Percentiles rank a stretch among this genome's conserved stretches.
phyloP scores from a whole-genome alignment of 2,329 filamentous ascomycete genomes.

The Aspergillus tanneri region DNA sequence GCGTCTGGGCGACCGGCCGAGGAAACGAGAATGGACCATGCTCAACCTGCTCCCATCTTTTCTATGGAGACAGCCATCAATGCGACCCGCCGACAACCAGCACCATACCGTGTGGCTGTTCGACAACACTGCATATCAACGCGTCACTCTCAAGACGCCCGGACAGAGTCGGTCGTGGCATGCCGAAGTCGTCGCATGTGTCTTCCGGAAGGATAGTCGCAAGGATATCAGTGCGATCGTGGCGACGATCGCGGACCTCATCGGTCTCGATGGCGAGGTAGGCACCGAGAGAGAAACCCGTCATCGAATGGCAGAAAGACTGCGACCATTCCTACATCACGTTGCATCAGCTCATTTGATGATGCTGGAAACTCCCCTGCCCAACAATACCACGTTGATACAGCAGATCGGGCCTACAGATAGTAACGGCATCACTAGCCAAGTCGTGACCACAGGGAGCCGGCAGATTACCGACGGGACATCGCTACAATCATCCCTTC shows the following conservation, averaged over 20 bases:
- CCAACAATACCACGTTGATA: slow-evolving; percentile 37
- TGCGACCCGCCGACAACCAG: slow-evolving; percentile 59
- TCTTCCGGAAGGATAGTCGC: slow-evolving; percentile 72
- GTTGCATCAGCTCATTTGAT: slow-evolving; percentile 70
- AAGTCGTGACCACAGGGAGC: slow-evolving; percentile 56
- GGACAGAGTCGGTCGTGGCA: slow-evolving; percentile 59
- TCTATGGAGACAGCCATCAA: slow-evolving; percentile 55
- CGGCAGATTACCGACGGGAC: slow-evolving; percentile 49
- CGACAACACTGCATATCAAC: slow-evolving; percentile 80
- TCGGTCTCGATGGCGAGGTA: slow-evolving; percentile 63
- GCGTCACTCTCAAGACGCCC: slow-evolving; percentile 35
- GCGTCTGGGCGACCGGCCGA: slow-evolving; percentile 10
- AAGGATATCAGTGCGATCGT: slow-evolving; percentile 67
- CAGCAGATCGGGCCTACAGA: slow-evolving; percentile 68
- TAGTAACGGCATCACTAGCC: slow-evolving; percentile 68
- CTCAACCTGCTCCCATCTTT: slow-evolving; percentile 31
- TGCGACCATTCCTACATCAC: slow-evolving; percentile 71
- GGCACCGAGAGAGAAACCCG: slow-evolving; percentile 54
- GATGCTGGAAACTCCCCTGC: slow-evolving; percentile 61
- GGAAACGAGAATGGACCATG: slow-evolving; percentile 20
- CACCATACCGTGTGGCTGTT: slow-evolving; percentile 80
- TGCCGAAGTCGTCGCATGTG: slow-evolving; percentile 78
- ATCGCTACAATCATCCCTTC: slow-evolving; percentile 41
- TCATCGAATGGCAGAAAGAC: slow-evolving; percentile 58
- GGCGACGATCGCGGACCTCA: slow-evolving; percentile 65